Evolutionary conservation across 306 rosid genomes (phyloP).

Genomic region (Sophora flavescens): DNA sequence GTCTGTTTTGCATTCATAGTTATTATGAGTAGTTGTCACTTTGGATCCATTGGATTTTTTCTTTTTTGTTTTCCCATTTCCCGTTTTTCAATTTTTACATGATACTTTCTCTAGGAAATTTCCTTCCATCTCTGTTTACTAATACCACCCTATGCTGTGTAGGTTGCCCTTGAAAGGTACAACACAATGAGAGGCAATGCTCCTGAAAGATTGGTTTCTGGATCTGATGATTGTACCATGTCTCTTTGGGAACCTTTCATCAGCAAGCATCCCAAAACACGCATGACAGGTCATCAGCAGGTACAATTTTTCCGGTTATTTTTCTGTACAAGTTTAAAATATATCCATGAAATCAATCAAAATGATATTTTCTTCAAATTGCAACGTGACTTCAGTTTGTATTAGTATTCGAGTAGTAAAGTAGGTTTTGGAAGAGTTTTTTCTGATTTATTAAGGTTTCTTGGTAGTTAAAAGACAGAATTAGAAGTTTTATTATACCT

Average conservation of each 20-base stretch:
- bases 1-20: conserved; percentile 1
- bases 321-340: background rate
- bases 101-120: conserved; percentile 1
- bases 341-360: conserved; percentile 32
- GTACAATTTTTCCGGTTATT: conserved; percentile 47
- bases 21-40: background rate
- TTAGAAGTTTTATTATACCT: conserved; percentile 32
- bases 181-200: conserved; percentile 80
- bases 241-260: conserved; percentile 93
- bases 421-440: background rate
- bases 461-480: conserved; percentile 3
- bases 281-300: conserved; percentile 98
- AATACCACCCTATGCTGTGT: conserved; percentile 20
- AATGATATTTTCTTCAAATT: conserved; percentile 31
- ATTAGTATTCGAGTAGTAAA: conserved; percentile 13
- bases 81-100: background rate
- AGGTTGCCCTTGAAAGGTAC: conserved; percentile 97
- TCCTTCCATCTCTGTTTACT: conserved; percentile 6
- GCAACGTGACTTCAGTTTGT: conserved; percentile 36
- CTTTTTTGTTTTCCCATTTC: conserved; percentile 1
- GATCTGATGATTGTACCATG: conserved; percentile 98
- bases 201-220: conserved; percentile 96
- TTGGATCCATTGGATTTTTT: background rate
- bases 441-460: conserved; percentile 1
- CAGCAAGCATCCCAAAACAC: conserved; percentile 89